A percentile compares a stretch with the other conserved stretches of the same genome.
Conservation (phyloP, 2,329 filamentous ascomycete genomes). For the Juglanconis juglandina region DNA sequence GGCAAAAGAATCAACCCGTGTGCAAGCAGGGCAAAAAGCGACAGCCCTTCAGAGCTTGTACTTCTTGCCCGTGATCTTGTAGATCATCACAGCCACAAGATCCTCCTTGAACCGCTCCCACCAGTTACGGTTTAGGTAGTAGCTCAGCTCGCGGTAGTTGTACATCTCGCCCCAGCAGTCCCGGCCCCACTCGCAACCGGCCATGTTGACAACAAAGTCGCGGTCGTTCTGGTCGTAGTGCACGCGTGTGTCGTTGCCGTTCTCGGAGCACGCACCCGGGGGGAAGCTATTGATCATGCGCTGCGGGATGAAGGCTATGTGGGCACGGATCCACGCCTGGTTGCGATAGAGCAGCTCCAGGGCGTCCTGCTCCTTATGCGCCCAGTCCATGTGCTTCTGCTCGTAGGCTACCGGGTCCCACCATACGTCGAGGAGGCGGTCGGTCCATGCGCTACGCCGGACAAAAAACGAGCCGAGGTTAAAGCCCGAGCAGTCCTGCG, state of each 20-base stretch:
- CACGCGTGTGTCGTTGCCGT: conserved; percentile 68
- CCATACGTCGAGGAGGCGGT: conserved; percentile 90
- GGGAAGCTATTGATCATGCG: conserved; percentile 95
- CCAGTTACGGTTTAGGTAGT: conserved; percentile 76
- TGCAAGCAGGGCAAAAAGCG: background rate
- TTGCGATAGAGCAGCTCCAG: conserved; percentile 86
- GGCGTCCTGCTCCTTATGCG: conserved; percentile 97
- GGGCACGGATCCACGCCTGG: conserved; percentile 88
- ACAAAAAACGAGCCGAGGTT: conserved; percentile 96
- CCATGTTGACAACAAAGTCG: conserved; percentile 98
- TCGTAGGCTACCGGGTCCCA: conserved; percentile 98
- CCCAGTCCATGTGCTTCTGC: conserved; percentile 98
- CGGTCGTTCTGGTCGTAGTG: conserved; percentile 84
- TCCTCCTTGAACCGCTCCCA: conserved; percentile 78
- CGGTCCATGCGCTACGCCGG: conserved; percentile 80
- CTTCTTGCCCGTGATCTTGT: conserved; percentile 59
- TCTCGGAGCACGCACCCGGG: conserved; percentile 78
- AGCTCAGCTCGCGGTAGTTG: conserved; percentile 86
- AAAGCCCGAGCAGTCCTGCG: conserved; percentile 94
- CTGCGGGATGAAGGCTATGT: conserved; percentile 85
- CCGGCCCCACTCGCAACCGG: conserved; percentile 91
- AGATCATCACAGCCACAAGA: conserved; percentile 57
- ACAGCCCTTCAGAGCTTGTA: conserved; percentile 47
- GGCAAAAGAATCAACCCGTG: background rate
- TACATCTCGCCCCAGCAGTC: conserved; percentile 99